Conservation (phyloP, 257 asterid genomes). For the Penstemon newberryi region DNA sequence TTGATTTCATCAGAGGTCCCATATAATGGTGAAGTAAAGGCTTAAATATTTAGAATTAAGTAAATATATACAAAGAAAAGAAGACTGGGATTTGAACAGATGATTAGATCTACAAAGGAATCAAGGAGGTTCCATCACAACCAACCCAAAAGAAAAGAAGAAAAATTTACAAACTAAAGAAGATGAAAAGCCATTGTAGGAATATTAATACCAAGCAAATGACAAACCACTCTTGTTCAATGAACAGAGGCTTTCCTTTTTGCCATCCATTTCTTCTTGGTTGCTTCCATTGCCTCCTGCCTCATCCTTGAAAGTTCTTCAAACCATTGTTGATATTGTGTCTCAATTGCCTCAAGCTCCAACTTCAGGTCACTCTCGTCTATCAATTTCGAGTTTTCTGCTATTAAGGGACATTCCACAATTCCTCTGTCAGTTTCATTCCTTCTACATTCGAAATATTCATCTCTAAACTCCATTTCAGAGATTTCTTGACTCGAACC, state of each 20-base stretch:
- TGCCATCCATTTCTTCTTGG: conserved; percentile 48
- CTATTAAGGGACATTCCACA: conserved; percentile 32
- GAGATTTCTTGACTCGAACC: conserved; percentile 33
- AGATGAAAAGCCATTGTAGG: background rate
- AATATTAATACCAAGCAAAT: background rate
- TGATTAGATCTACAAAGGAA: no score
- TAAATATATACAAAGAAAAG: no score
- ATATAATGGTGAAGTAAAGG: no score
- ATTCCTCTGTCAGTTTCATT: conserved; percentile 32
- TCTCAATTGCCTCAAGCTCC: conserved; percentile 38
- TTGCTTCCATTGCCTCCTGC: conserved; percentile 35
- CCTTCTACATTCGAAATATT: conserved; percentile 34
- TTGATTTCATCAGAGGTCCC: no score
- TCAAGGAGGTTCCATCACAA: background rate
- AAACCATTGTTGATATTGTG: conserved; percentile 36
- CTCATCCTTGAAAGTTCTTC: conserved; percentile 36
- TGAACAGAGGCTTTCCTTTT: conserved; percentile 35
- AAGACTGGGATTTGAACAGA: no score
- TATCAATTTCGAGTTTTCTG: conserved; percentile 25
- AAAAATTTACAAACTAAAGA: background rate
- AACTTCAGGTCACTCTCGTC: conserved; percentile 25
- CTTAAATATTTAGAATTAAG: no score
- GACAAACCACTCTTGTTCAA: background rate
- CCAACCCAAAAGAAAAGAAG: conserved; percentile 7
- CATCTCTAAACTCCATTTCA: conserved; percentile 43